Percentiles rank a stretch among this genome's conserved stretches.
Conservation (phyloP, 352 stramenopile species). For the Pythium coloratum region DNA sequence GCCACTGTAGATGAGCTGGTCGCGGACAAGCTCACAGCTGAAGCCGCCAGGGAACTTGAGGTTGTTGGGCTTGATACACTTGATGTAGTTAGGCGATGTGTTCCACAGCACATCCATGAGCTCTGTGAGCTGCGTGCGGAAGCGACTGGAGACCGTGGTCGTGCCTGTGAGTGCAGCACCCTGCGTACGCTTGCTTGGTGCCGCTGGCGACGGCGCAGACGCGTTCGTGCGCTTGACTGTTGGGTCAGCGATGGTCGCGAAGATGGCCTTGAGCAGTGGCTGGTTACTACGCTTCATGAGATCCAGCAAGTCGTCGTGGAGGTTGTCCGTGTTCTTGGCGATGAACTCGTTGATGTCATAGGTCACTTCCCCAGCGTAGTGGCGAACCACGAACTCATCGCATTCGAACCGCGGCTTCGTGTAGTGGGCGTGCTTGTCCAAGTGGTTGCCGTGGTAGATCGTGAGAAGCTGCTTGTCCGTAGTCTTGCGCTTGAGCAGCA, state of each 20-base stretch:
- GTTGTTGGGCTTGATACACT: slow-evolving; percentile 95
- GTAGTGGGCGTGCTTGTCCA: slow-evolving; percentile 74
- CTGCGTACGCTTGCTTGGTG: slow-evolving; percentile 17
- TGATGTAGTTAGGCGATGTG: slow-evolving; percentile 93
- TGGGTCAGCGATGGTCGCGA: slow-evolving; percentile 23
- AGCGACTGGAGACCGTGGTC: slow-evolving; percentile 68
- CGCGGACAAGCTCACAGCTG: slow-evolving; percentile 84
- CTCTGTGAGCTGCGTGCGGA: slow-evolving; percentile 74
- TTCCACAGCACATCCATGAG: slow-evolving; percentile 83
- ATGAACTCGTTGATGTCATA: slow-evolving; percentile 87
- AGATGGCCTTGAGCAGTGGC: slow-evolving; percentile 64
- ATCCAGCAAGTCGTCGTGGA: slow-evolving; percentile 87
- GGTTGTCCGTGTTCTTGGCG: slow-evolving; percentile 87
- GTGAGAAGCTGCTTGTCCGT: slow-evolving; percentile 83
- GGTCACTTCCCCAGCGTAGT: slow-evolving; percentile 81
- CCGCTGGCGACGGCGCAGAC: slow-evolving; percentile 1
- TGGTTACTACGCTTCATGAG: slow-evolving; percentile 68
- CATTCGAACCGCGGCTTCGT: slow-evolving; percentile 77
- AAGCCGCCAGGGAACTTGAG: slow-evolving; percentile 90
- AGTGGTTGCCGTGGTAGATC: slow-evolving; percentile 76
- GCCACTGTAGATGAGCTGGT: slow-evolving; percentile 91
- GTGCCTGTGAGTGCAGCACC: slow-evolving; percentile 48
- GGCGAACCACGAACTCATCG: slow-evolving; percentile 84
- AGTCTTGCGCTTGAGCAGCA: slow-evolving; percentile 84
- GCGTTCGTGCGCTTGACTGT: slow-evolving; percentile 20